phyloP scores from a whole-genome alignment of 2,329 filamentous ascomycete species.

The Trichoderma sp. region DNA sequence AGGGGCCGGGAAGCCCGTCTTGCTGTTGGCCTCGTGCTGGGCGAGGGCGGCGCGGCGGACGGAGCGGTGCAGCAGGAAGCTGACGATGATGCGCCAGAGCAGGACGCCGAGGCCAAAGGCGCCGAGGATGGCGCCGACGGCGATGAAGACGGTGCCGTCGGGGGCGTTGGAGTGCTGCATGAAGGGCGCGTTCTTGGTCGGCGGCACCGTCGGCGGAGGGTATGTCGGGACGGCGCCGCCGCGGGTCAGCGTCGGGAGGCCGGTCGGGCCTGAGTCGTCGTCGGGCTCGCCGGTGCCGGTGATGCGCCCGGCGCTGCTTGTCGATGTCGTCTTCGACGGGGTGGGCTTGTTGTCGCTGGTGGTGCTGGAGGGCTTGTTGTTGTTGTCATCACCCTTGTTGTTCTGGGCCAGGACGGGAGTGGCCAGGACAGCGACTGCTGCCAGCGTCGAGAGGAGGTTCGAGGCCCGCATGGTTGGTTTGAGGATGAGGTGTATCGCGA shows the following conservation, averaged over 20 bases:
- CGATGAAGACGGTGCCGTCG: slow-evolving; percentile 95
- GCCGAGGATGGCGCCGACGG: slow-evolving; percentile 84
- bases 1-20: slow-evolving; percentile 63
- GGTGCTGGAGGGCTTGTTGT: slow-evolving; percentile 10
- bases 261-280: slow-evolving; percentile 36
- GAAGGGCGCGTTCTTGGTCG: slow-evolving; percentile 81
- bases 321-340: not conserved
- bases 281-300: slow-evolving; percentile 30
- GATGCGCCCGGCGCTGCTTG: slow-evolving; percentile 25
- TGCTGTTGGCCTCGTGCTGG: slow-evolving; percentile 70
- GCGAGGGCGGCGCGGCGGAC: slow-evolving; percentile 82
- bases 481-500: not conserved
- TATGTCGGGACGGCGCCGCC: slow-evolving; percentile 54
- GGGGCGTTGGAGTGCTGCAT: slow-evolving; percentile 86
- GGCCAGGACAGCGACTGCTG: slow-evolving; percentile 38
- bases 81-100: slow-evolving; percentile 83
- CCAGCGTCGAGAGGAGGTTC: slow-evolving; percentile 34
- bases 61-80: slow-evolving; percentile 87
- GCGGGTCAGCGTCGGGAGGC: slow-evolving; percentile 49
- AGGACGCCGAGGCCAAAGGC: slow-evolving; percentile 81
- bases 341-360: not conserved
- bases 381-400: slow-evolving; percentile 25
- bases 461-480: slow-evolving; percentile 19
- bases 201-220: slow-evolving; percentile 75
- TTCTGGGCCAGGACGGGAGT: slow-evolving; percentile 41